A percentile compares a stretch with the other conserved stretches of the same genome.
phyloP scores from a whole-genome alignment of 768 basidiomycete species.

The Arthromyces matolae region DNA sequence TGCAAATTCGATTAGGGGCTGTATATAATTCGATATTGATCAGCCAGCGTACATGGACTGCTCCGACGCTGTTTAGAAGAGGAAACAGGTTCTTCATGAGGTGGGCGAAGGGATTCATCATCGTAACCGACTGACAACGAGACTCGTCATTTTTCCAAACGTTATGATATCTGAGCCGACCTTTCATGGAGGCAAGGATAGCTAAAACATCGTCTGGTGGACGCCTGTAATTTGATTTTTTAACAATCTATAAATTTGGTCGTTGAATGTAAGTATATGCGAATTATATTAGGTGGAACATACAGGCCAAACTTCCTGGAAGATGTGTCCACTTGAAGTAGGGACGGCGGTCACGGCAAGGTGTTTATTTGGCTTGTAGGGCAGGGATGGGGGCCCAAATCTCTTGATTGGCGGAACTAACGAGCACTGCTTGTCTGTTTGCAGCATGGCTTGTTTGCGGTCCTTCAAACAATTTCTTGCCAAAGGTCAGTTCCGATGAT shows the following conservation, averaged over 20 bases:
- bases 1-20: no score
- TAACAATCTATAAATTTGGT: constrained; percentile 5
- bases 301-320: constrained; percentile 10
- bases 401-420: background rate
- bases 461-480: constrained; percentile 44
- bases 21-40: no score
- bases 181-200: constrained; percentile 15
- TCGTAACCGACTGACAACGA: constrained; percentile 5
- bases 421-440: background rate
- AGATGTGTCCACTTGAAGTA: background rate
- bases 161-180: background rate
- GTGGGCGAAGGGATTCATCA: background rate
- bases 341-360: no score
- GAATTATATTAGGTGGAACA: background rate
- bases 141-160: background rate
- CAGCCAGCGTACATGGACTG: constrained; percentile 8
- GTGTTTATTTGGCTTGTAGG: background rate
- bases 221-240: constrained; percentile 2
- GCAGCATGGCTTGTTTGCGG: constrained; percentile 32
- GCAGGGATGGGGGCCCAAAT: background rate
- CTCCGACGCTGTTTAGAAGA: constrained; percentile 14
- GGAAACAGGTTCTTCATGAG: background rate
- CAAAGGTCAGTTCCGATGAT: background rate
- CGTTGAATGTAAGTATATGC: background rate
- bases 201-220: constrained; percentile 11